phyloP scores from a whole-genome alignment of 2,329 filamentous ascomycete species.

The Colletotrichum chrysophilum region DNA sequence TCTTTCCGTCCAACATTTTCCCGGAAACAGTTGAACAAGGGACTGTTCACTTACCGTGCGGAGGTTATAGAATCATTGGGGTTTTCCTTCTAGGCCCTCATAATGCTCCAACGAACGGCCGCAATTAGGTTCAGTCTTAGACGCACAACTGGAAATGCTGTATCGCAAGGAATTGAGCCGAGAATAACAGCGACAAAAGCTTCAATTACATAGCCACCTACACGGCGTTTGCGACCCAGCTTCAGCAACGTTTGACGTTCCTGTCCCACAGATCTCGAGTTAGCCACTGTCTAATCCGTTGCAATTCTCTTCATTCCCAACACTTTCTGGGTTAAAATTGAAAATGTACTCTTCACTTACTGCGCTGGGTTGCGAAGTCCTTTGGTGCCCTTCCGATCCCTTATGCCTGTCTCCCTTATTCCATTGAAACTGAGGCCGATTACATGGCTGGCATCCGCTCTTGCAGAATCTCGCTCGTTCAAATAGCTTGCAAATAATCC shows the following conservation, averaged over 20 bases:
- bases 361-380: too few relatives aligned
- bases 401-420: too few relatives aligned
- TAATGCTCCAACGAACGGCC: neutral
- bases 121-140: neutral
- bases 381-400: too few relatives aligned
- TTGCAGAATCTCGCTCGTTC: too few relatives aligned
- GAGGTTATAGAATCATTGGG: too few relatives aligned
- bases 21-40: neutral
- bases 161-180: fast-evolving
- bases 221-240: fast-evolving
- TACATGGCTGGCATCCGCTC: too few relatives aligned
- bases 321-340: too few relatives aligned
- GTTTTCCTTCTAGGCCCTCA: neutral
- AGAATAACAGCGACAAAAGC: fast-evolving
- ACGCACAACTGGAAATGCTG: neutral
- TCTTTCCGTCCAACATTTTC: fast-evolving
- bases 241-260: neutral
- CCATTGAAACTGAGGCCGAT: too few relatives aligned
- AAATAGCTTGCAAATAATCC: too few relatives aligned
- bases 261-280: neutral
- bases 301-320: neutral
- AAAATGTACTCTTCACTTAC: too few relatives aligned
- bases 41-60: neutral
- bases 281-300: neutral
- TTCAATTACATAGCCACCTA: neutral